Evolutionary conservation across 1,139 yeast genomes (phyloP).

Genomic region (Torulaspora globosa): DNA sequence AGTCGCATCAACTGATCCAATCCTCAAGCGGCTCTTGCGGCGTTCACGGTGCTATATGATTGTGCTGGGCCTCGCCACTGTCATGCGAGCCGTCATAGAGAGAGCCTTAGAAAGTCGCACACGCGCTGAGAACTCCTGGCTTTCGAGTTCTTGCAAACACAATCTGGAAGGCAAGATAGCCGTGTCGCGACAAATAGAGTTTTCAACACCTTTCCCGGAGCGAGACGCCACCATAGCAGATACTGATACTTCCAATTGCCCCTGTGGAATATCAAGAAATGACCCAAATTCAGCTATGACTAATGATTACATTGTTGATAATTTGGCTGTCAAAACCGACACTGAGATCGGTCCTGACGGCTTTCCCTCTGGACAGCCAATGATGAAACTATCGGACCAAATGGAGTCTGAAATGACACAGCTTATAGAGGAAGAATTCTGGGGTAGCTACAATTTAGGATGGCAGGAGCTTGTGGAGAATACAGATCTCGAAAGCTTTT

Average conservation of each 20-base stretch:
- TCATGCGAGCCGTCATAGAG: slow-evolving; percentile 20
- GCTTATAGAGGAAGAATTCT: slow-evolving; percentile 24
- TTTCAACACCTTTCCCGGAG: background rate
- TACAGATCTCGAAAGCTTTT: slow-evolving; percentile 9
- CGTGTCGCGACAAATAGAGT: background rate
- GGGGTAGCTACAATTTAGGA: slow-evolving; percentile 24
- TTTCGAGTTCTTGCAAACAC: background rate
- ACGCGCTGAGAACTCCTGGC: slow-evolving; percentile 20
- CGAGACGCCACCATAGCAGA: background rate
- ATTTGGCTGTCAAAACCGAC: background rate
- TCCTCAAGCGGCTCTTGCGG: slow-evolving; percentile 10
- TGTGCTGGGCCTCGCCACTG: slow-evolving; percentile 18
- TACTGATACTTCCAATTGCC: background rate
- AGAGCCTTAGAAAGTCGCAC: slow-evolving; percentile 24
- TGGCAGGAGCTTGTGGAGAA: slow-evolving; percentile 23
- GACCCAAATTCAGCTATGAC: background rate
- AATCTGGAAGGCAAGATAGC: background rate
- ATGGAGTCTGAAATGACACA: slow-evolving; percentile 16
- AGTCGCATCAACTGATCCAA: slow-evolving; percentile 7
- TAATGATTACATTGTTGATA: background rate
- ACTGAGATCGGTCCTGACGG: background rate
- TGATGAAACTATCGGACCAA: background rate
- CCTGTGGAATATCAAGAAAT: background rate
- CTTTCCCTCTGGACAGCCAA: background rate
- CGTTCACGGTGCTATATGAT: slow-evolving; percentile 18